Evolutionary conservation across 2,329 filamentous ascomycete genomes (phyloP), one percentile per base, ranked within the genome.

Genomic region (Rhexocercosporidium sp.): DNA sequence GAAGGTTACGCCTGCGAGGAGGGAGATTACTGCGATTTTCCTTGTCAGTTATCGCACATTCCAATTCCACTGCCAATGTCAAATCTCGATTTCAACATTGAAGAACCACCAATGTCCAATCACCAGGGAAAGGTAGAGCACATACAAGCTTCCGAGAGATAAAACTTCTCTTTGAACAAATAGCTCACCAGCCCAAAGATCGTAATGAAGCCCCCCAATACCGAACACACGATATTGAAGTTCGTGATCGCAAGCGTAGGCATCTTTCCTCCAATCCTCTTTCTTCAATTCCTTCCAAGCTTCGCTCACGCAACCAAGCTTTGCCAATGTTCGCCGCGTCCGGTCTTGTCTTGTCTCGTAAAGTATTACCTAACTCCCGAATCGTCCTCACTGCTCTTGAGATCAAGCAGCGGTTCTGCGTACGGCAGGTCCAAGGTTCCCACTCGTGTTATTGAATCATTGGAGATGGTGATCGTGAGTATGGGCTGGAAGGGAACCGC

Each of bases 151-250:
- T 97, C 94, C 0, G 93, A 97, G 0, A 97, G 85, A 77, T 97
- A 97, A 77, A 92, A 95, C 66, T 89, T 91, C 81, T 97, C 94
- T 77, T 97, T 97, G 76, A 92, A 85, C 20, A 97, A 85, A 76
- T 94, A 97, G 0, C 93, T 97, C 0, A 97, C 93, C 51, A 97
- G 82, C 3, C 93, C 94, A 75, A 97, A 97, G n/a, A 96, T 73
- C 0, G 92, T 93, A 69, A 97, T 89, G 81, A 96, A 97, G 1
- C 92, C 94, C 16, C 94, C 94, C 14, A 97, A 80, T 8, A 92
- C 86, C 62, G 92, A 90, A 64, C 76, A 77, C 49, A 86, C 82
- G n/a, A 86, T 79, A 71, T 86, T 86, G 65, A 86, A 80, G 70
- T 86, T 83, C 57, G 81, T 84, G 14, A 84, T 72, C 54, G 84